phyloP scores from a whole-genome alignment of 1,139 yeast genomes.

The Yamadazyma triangularis region DNA sequence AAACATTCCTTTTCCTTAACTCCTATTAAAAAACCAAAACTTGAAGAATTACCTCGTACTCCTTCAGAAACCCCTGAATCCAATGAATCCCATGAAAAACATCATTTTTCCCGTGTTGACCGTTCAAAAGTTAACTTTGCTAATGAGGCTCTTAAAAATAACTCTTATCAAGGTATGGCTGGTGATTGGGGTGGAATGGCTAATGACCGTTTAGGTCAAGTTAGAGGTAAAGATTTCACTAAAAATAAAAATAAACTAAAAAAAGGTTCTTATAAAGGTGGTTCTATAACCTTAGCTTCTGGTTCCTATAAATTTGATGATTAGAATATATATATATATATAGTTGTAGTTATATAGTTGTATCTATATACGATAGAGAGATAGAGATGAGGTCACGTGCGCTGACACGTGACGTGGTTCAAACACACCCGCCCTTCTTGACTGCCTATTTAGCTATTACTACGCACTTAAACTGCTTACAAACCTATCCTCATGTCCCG shows the following conservation, averaged over 20 bases:
- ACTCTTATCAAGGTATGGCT: conserved; percentile 95
- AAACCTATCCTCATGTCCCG: too few species aligned
- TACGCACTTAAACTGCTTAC: too few species aligned
- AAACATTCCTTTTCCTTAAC: conserved; percentile 16
- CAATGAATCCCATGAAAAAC: conserved; percentile 49
- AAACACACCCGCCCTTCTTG: too few species aligned
- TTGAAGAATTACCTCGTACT: conserved; percentile 19
- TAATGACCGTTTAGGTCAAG: conserved; percentile 75
- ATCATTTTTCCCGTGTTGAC: conserved; percentile 92
- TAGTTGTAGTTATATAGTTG: too few species aligned
- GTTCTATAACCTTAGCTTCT: conserved; percentile 79
- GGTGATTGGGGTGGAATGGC: conserved; percentile 99
- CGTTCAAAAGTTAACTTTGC: conserved; percentile 71
- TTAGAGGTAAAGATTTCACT: conserved; percentile 95
- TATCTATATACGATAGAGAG: too few species aligned
- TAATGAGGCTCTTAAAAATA: conserved; percentile 63
- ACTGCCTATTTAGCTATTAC: too few species aligned
- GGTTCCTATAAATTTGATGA: conserved; percentile 93
- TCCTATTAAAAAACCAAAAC: conserved; percentile 24
- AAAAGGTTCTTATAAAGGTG: conserved; percentile 95
- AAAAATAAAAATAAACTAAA: conserved; percentile 97
- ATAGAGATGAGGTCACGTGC: too few species aligned
- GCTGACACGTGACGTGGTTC: too few species aligned
- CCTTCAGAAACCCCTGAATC: conserved; percentile 34
- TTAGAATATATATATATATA: too few species aligned